A percentile compares a stretch with the other conserved stretches of the same genome.
Conservation (phyloP, 176 grass and related monocot genomes). For the Triticum dicoccoides region DNA sequence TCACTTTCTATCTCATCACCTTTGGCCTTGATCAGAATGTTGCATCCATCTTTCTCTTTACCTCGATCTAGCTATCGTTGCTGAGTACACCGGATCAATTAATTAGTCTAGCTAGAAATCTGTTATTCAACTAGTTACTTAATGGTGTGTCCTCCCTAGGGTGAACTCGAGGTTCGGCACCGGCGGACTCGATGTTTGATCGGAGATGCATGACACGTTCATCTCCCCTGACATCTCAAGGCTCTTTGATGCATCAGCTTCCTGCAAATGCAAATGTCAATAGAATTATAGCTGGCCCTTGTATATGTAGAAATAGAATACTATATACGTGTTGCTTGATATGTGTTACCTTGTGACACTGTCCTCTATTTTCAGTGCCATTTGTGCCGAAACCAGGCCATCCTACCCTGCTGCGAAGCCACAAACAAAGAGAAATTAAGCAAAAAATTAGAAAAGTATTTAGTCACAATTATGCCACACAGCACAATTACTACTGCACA, state of each 20-base stretch:
- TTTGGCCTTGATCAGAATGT: not conserved
- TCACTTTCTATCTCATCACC: not conserved
- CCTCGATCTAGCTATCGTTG: not conserved
- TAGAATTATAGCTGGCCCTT: not conserved
- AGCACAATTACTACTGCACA: no score
- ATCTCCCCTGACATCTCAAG: conserved; percentile 45
- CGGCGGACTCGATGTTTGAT: conserved; percentile 30
- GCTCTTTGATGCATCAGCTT: conserved; percentile 39
- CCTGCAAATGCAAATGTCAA: not conserved
- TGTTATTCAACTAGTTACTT: not conserved
- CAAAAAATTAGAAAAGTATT: not conserved
- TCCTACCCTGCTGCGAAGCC: conserved; percentile 39
- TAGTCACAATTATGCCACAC: not conserved
- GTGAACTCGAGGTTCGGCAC: conserved; percentile 66
- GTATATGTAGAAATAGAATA: not conserved
- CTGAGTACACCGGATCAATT: not conserved
- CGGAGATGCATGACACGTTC: conserved; percentile 46
- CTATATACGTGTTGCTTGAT: not conserved
- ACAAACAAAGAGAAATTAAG: not conserved
- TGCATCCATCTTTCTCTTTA: not conserved
- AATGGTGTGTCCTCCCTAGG: conserved; percentile 20
- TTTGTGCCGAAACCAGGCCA: conserved; percentile 39
- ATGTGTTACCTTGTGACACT: conserved; percentile 35
- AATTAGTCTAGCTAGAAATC: not conserved
- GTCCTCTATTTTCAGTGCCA: not conserved